Evolutionary conservation across 2,329 filamentous ascomycete genomes (phyloP), one percentile per base, ranked within the genome.

Genomic region (Cryphonectria carpinicola): DNA sequence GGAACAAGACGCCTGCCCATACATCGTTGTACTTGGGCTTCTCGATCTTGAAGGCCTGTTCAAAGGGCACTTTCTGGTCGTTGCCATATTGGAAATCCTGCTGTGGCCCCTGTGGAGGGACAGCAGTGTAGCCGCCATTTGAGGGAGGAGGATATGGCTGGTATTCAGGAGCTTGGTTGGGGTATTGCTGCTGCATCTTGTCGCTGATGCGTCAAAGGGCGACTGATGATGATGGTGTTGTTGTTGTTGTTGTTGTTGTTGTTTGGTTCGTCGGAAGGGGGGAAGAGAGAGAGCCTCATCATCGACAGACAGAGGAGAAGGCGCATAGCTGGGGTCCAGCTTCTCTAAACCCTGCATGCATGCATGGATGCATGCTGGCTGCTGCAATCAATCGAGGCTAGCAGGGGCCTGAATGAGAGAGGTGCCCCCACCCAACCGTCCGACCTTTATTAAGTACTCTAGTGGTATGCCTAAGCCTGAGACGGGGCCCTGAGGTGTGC

Each of bases 11-110:
- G 4, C 92, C 94, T 4, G 95, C 95, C 95, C 95, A 98, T 37
- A 93, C 78, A 79, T 98, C 95, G 77, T 98, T 93, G 82, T 87
- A 97, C 80, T 95, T 97, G n/a, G 94, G 94, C 74, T 84, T 90
- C 66, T 93, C 88, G 67, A 98, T 81, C 81, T 91, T 91, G 85
- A 98, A 98, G 1, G 90, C 88, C 77, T 98, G 88, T 28, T 95
- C 89, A 78, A 97, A 98, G 41, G 82, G 82, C 46, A 83, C 82
- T 77, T 88, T 88, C 73, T 86, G 84, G 43, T 71, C 52, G 65
- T 28, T 35, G 63, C 68, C 68, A 41, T 73, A 73, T 66, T 35
- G 73, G 39, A 66, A 71, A 7, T 67, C 65, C 69, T 71, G 70
- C 28, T 66, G 67, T 25, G 66, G 65, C 25, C 67, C 67, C 43